Evolutionary conservation across 805 yeast genomes (phyloP).

Genomic region (Yamadazyma akitaensis): DNA sequence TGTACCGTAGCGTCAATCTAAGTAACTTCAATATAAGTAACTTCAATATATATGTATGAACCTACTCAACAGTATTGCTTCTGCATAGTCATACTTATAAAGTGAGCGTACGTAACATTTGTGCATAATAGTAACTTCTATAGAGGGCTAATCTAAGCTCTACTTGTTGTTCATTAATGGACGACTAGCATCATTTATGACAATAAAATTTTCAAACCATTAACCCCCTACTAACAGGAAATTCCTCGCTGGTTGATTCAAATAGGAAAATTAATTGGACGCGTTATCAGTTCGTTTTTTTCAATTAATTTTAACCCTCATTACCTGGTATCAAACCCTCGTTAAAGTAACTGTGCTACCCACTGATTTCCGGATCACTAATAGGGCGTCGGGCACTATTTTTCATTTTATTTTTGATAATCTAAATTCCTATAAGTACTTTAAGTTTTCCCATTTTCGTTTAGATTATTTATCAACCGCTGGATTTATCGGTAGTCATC

Average conservation of each 20-base stretch:
- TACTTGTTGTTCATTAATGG: no score
- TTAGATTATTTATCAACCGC: neutral
- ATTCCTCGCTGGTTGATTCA: neutral
- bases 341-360: neutral
- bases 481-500: neutral
- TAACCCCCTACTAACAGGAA: neutral
- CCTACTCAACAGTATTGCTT: no score
- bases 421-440: neutral
- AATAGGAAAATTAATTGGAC: constrained; percentile 8
- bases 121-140: no score
- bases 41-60: no score
- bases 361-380: constrained; percentile 2
- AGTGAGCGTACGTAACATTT: no score
- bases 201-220: neutral
- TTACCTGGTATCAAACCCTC: neutral
- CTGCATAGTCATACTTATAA: no score
- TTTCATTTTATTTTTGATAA: neutral
- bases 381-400: neutral
- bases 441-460: neutral
- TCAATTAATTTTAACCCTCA: neutral
- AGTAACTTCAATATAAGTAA: no score
- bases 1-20: no score
- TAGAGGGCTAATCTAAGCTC: no score
- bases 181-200: neutral
- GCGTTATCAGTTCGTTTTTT: constrained; percentile 5